Percentiles rank a stretch among this genome's conserved stretches.
phyloP scores from a whole-genome alignment of 768 basidiomycete species.

The Clavaria fumosa region DNA sequence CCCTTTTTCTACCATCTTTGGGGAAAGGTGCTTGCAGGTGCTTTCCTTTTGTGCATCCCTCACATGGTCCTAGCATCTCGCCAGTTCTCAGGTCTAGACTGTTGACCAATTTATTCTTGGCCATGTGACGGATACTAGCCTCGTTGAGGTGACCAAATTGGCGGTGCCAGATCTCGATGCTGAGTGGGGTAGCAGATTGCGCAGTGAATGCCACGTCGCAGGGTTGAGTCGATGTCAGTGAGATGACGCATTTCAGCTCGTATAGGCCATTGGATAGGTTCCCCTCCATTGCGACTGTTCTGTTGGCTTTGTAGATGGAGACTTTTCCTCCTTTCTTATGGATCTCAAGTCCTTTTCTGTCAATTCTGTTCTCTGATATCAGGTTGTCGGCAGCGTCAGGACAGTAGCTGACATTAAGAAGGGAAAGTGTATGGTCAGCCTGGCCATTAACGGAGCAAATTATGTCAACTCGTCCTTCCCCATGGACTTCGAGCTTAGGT shows the following conservation, averaged over 20 bases:
- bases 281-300: not conserved
- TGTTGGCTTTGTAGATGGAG: not conserved
- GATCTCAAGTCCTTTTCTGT: too few relatives aligned
- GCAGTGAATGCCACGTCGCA: not conserved
- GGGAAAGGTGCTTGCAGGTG: slow-evolving; percentile 4
- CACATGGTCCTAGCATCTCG: slow-evolving; percentile 1
- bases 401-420: too few relatives aligned
- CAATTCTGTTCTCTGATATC: too few relatives aligned
- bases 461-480: not conserved
- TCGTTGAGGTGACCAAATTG: not conserved
- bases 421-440: not conserved
- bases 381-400: too few relatives aligned
- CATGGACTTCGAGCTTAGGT: not conserved
- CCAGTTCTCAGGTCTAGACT: not conserved
- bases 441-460: too few relatives aligned
- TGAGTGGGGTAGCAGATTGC: not conserved
- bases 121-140: not conserved
- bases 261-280: not conserved
- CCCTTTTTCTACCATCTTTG: not conserved
- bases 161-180: not conserved
- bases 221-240: not conserved
- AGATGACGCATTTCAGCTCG: not conserved
- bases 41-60: slow-evolving; percentile 7
- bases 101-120: not conserved
- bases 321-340: not conserved